Evolutionary conservation across 768 basidiomycete genomes (phyloP).

Genomic region (Chlorophyllum brunneum): DNA sequence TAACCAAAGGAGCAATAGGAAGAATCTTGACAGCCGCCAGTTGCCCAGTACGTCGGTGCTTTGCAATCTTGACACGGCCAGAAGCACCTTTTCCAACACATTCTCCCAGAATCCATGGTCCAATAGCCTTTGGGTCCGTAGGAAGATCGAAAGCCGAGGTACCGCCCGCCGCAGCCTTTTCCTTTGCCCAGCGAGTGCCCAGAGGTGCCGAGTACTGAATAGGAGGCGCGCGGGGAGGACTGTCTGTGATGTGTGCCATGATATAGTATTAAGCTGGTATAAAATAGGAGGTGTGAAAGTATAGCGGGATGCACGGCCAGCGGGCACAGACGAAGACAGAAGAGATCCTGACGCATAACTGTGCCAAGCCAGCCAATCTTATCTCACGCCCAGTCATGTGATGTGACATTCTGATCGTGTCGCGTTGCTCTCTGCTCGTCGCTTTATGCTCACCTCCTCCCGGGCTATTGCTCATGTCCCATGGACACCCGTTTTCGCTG

Average conservation of each 20-base stretch:
- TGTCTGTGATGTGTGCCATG: slow-evolving; percentile 42
- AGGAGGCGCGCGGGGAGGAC: slow-evolving; percentile 69
- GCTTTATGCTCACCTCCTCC: slow-evolving; percentile 31
- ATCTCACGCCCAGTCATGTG: slow-evolving; percentile 14
- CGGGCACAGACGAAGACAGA: slow-evolving; percentile 29
- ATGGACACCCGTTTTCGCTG: slow-evolving; percentile 13
- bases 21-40: slow-evolving; percentile 97
- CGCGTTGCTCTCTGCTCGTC: too few relatives aligned
- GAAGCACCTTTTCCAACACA: slow-evolving; percentile 93
- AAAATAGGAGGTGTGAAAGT: slow-evolving; percentile 22
- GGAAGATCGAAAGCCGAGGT: slow-evolving; percentile 73
- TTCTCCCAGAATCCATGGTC: slow-evolving; percentile 91
- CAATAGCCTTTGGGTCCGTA: slow-evolving; percentile 81
- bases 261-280: slow-evolving; percentile 22
- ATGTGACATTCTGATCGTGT: slow-evolving; percentile 14
- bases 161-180: slow-evolving; percentile 78
- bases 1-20: slow-evolving; percentile 73
- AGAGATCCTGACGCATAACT: slow-evolving; percentile 11
- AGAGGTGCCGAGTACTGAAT: slow-evolving; percentile 64
- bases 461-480: slow-evolving; percentile 29
- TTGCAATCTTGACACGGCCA: slow-evolving; percentile 92
- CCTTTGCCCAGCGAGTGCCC: slow-evolving; percentile 85
- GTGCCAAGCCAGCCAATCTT: slow-evolving; percentile 14
- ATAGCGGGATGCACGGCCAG: slow-evolving; percentile 39
- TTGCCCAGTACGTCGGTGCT: slow-evolving; percentile 79